Base-by-base conservation (phyloP, 108 stramenopile genomes). In the Hondaea fermentalgiana region DNA sequence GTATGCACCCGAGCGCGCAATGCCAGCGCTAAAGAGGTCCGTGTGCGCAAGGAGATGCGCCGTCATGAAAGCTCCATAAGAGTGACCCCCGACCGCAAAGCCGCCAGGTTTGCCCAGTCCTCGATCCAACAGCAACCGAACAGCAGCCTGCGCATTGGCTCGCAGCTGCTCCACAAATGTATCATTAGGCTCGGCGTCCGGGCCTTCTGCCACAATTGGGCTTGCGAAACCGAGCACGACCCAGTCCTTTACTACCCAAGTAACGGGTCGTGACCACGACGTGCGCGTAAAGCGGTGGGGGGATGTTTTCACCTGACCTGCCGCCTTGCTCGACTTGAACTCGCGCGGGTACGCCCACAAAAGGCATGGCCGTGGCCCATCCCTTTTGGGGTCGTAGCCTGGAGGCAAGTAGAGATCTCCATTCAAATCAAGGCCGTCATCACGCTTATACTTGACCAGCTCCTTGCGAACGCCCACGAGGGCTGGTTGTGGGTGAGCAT, bases 291-390 rank as follows among this genome's bases (percentile, higher is more conserved):
- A 93, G 19, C 57, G 19, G 57, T 93, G 91, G 23, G 88, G 92
- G 1, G 89, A 89, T 19, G 90, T 87, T 44, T 93, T 91, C 16
- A 93, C 93, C 58, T 93, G 93, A 4, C 93, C 93, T 5, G 93
- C 93, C 16, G 93, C 76, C 14, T 93, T 89, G 42, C 60, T 87
- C 55, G 92, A 88, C 57, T 93, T 93, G 71, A 90, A 93, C 58
- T 93, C 93, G n/a, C 92, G 55, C 5, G 93, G 93, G 59, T 93
- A 93, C 35, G 93, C 91, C 93, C 93, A 93, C 71, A 92, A 91
- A 10, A 93, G 59, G 43, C 92, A 92, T 45, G 93, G 93, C 16
- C 92, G 88, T 53, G 93, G 87, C 19, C 88, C 91, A 10, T 91
- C 92, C 55, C 4, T 43, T 16, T 12, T 45, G 6, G 76, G 76